Evolutionary conservation across 805 yeast species (phyloP), one percentile per base, ranked within the genome.

Genomic region (Candida ipomoeae): DNA sequence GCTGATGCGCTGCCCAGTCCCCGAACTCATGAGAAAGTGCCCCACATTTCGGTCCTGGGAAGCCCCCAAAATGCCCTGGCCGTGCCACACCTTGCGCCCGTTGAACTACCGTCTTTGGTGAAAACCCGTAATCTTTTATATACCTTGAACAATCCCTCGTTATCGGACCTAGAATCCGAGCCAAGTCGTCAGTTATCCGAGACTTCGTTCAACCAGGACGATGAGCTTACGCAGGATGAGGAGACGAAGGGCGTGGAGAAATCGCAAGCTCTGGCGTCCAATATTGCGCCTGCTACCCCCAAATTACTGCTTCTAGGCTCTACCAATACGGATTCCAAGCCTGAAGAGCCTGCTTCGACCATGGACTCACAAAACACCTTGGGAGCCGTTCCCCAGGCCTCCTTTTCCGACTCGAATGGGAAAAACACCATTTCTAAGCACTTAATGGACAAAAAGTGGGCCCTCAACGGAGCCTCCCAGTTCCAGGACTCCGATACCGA

Each of bases 131-230:
- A 70, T 51, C 61, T 70, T 6, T 51, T 70, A 18, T 70, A 70
- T 56, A 60, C 67, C 37, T 57, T 70, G 34, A 70, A 70, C 53
- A 69, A 70, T 51, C 73, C 74, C 31, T 65, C 69, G 14, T 52
- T 66, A 21, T 68, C 73, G 3, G 75, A 70, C 49, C 48, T 68
- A n/a, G 74, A 69, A 34, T 56, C 60, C 5, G 62, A 58, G 32
- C 48, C 46, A 23, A 46, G 50, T 29, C 52, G 58, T 17, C 33
- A 48, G 17, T 32, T 51, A 6, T 51, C 57, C 18, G 44, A 51
- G 8, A 50, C 50, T 6, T 49, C 55, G 15, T 49, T 45, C 33
- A 46, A 55, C n/a, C 49, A 51, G 33, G 58, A 49, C 15, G 55
- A 55, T 33, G 58, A 53, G 20, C 35, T 40, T 11, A 32, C 45